Percentiles rank a stretch among this genome's conserved stretches.
Conservation (phyloP, 495 filamentous ascomycete genomes). For the Neurospora intermedia region DNA sequence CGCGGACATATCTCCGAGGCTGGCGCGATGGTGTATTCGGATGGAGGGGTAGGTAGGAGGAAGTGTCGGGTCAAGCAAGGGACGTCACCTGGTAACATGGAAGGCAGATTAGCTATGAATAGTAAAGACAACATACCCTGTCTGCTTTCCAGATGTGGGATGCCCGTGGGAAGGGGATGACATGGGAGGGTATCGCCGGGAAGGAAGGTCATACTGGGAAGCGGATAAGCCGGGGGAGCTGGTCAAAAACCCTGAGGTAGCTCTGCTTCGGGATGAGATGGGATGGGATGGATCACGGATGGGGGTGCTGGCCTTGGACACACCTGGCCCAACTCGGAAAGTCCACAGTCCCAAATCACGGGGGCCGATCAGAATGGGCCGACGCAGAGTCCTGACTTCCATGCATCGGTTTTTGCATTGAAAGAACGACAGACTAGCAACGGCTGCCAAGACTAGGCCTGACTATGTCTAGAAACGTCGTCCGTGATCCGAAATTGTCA, state of each 20-base stretch:
- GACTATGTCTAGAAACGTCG: neutral
- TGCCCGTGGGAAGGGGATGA: neutral
- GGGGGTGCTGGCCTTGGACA: neutral
- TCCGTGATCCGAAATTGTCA: slow-evolving; percentile 1
- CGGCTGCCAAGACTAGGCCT: neutral
- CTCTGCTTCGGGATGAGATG: neutral
- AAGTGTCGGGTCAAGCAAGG: neutral
- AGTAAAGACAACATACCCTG: neutral
- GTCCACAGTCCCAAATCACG: neutral
- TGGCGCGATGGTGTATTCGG: neutral
- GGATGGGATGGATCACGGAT: neutral
- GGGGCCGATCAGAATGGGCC: neutral
- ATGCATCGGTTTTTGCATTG: neutral
- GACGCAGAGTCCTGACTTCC: neutral
- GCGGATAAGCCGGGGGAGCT: neutral
- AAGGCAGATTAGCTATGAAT: neutral
- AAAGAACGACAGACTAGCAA: neutral
- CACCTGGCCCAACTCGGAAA: neutral
- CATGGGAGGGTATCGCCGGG: neutral
- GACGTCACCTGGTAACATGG: neutral
- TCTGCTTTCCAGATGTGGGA: neutral
- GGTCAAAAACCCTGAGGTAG: neutral
- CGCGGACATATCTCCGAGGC: neutral
- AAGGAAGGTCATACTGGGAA: neutral
- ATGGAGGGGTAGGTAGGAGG: neutral